phyloP scores from a whole-genome alignment of 108 stramenopile genomes.

The Mayamaea pseudoterrestris region DNA sequence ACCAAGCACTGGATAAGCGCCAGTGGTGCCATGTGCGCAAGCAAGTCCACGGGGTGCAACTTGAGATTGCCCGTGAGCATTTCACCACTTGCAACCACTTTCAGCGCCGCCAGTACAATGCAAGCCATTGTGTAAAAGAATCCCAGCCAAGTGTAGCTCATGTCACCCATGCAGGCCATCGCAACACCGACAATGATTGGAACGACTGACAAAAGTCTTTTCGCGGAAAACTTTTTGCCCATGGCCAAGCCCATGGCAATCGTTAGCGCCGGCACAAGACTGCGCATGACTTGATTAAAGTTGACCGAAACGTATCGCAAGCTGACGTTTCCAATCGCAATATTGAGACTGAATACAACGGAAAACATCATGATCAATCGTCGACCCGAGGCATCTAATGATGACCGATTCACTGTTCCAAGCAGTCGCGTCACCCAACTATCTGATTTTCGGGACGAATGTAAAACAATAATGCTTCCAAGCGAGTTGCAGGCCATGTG shows the following conservation, averaged over 20 bases:
- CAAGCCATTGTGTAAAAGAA: conserved; percentile 44
- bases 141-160: conserved; percentile 48
- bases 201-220: conserved; percentile 39
- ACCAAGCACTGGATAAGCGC: conserved; percentile 58
- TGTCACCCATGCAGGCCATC: conserved; percentile 61
- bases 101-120: conserved; percentile 53
- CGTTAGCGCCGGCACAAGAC: conserved; percentile 61
- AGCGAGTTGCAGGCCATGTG: conserved; percentile 76
- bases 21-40: conserved; percentile 74
- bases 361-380: conserved; percentile 47
- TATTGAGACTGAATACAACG: conserved; percentile 73
- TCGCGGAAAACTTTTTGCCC: conserved; percentile 28
- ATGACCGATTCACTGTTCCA: conserved; percentile 30
- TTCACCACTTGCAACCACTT: conserved; percentile 59
- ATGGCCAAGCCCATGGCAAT: conserved; percentile 47
- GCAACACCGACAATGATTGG: conserved; percentile 58
- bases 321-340: conserved; percentile 78
- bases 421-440: conserved; percentile 20
- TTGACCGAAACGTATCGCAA: conserved; percentile 67
- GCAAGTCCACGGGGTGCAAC: conserved; percentile 68
- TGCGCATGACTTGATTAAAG: conserved; percentile 80
- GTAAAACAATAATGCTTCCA: conserved; percentile 38
- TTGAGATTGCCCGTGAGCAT: conserved; percentile 58
- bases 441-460: conserved; percentile 3
- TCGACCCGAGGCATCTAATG: conserved; percentile 34